A percentile compares a stretch with the other conserved stretches of the same genome.
Evolutionary conservation across 192 early-diverging fungal species (phyloP).

Genomic region (Coemansia asiatica): DNA sequence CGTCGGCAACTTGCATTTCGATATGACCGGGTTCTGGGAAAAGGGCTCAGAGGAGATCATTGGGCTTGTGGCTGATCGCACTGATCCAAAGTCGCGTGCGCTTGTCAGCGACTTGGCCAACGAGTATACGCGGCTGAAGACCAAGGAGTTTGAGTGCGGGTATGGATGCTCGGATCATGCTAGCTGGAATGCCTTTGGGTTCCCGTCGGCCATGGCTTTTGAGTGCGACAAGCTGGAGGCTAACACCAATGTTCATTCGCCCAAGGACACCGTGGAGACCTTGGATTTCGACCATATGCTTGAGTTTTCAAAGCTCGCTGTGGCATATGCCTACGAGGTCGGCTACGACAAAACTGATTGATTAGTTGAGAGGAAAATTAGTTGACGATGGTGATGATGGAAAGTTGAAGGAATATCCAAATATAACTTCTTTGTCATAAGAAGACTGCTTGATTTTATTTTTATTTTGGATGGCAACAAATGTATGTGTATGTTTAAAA

Average conservation of each 20-base stretch:
- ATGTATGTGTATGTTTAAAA: too few species aligned
- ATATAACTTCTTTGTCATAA: too few species aligned
- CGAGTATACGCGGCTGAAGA: slow-evolving; percentile 68
- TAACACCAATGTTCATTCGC: slow-evolving; percentile 85
- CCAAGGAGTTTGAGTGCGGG: slow-evolving; percentile 77
- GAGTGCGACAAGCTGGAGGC: slow-evolving; percentile 70
- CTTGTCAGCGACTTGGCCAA: slow-evolving; percentile 62
- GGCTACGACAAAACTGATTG: slow-evolving; percentile 24
- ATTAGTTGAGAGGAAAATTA: too few species aligned
- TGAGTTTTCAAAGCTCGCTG: slow-evolving; percentile 80
- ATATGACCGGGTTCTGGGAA: slow-evolving; percentile 92
- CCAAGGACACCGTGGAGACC: slow-evolving; percentile 71
- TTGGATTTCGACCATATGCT: slow-evolving; percentile 86
- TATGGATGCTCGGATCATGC: slow-evolving; percentile 91
- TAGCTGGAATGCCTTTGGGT: slow-evolving; percentile 86
- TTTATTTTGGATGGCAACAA: slow-evolving; percentile 3
- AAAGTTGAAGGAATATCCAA: too few species aligned
- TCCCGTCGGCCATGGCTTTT: slow-evolving; percentile 80
- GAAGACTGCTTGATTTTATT: too few species aligned
- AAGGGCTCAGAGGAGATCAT: slow-evolving; percentile 62
- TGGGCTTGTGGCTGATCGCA: slow-evolving; percentile 82
- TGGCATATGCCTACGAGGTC: slow-evolving; percentile 86
- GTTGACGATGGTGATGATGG: too few species aligned
- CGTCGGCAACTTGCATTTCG: slow-evolving; percentile 80
- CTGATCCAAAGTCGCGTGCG: slow-evolving; percentile 60